Evolutionary conservation across 2,329 filamentous ascomycete genomes (phyloP), one percentile per base, ranked within the genome.

Genomic region (Westerdykella ornata): DNA sequence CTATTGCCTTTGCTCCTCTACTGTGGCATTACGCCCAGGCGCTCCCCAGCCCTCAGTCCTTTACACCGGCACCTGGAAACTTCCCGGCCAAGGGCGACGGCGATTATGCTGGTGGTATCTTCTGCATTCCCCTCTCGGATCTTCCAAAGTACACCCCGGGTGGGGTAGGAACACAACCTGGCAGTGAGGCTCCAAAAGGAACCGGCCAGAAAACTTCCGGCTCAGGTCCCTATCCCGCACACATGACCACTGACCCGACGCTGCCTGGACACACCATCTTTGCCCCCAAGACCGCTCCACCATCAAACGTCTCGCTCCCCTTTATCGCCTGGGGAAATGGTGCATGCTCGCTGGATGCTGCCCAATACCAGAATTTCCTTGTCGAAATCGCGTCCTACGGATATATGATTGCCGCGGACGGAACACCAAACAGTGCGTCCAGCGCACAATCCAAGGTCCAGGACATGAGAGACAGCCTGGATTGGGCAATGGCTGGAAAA

Each of bases 251-350:
- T 17, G 53, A 53, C 26, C 38, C 47, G n/a, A 45, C 44, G 3
- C 42, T 51, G 13, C 42, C 46, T 4, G 34, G 45, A 13, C 49
- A 54, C 35, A 54, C 47, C 28, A 49, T 53, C 28, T 47, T 53
- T 26, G 49, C 46, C 18, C 49, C 46, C 2, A 52, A 46, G 34
- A 40, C 28, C 8, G 43, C 45, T n/a, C 48, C 49, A 15, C 26
- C 42, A 12, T 46, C 45, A 8, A 50, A 51, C 18, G 31, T 50
- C 3, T 49, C 37, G n/a, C 16, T 54, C 20, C 49, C 51, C 8
- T 51, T 49, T 20, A 50, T 54, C 32, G 50, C 53, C 11, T 51
- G 52, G 50, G 51, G 49, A 6, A 53, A 52, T 15, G 48, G 50
- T 17, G 50, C 39, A 15, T 54, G 52, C 28, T 44, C 35, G 9